Evolutionary conservation across 2,329 filamentous ascomycete genomes (phyloP).

Genomic region (Talaromyces marneffei): DNA sequence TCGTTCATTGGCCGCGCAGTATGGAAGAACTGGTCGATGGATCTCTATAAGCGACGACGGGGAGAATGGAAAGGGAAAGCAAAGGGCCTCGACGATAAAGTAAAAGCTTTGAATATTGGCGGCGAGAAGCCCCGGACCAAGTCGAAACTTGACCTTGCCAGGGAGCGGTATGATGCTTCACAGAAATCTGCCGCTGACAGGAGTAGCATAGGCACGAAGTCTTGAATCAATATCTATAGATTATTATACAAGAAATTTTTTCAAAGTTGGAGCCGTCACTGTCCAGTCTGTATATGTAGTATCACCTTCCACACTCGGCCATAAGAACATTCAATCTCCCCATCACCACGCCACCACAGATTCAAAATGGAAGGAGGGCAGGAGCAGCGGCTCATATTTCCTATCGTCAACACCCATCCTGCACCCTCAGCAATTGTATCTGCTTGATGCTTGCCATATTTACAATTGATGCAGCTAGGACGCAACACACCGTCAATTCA

Average conservation of each 20-base stretch:
- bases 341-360: background rate
- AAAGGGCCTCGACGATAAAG: conserved; percentile 30
- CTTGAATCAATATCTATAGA: conserved; percentile 4
- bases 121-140: conserved; percentile 34
- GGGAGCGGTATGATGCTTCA: conserved; percentile 49
- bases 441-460: background rate
- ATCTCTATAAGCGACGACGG: conserved; percentile 59
- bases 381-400: background rate
- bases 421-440: background rate
- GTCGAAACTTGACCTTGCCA: conserved; percentile 52
- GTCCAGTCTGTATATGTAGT: background rate
- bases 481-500: background rate
- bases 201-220: background rate
- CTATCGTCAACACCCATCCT: background rate
- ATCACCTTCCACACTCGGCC: background rate
- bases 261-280: background rate
- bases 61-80: conserved; percentile 60
- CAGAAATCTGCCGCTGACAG: conserved; percentile 9
- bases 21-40: conserved; percentile 70
- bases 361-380: background rate
- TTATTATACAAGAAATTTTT: background rate
- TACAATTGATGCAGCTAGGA: background rate
- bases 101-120: background rate
- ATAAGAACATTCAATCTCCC: background rate
- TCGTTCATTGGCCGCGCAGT: conserved; percentile 61